A percentile compares a stretch with the other conserved stretches of the same genome.
phyloP scores from a whole-genome alignment of 257 asterid species.

The Linderniella brevidens region DNA sequence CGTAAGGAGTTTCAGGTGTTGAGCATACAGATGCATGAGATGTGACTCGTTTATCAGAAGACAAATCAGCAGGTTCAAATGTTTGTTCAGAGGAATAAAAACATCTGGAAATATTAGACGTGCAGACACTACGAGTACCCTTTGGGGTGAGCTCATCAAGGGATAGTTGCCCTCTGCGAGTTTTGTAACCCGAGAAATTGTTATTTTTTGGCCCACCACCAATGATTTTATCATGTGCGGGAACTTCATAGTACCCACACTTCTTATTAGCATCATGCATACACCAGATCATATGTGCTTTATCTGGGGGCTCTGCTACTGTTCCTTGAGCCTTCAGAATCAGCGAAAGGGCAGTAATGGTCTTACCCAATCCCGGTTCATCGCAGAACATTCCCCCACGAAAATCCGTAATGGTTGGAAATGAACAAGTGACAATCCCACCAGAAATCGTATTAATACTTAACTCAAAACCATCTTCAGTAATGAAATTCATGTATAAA shows the following conservation, averaged over 20 bases:
- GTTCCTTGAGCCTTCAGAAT: conserved; percentile 80
- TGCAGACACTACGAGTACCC: conserved; percentile 13
- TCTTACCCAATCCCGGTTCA: conserved; percentile 98
- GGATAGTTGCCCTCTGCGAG: conserved; percentile 55
- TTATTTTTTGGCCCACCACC: conserved; percentile 17
- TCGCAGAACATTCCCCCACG: conserved; percentile 98
- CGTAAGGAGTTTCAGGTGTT: conserved; percentile 15
- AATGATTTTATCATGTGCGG: conserved; percentile 19
- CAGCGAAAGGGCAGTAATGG: conserved; percentile 83
- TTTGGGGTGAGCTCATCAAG: conserved; percentile 42
- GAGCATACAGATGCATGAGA: conserved; percentile 19
- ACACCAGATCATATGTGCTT: conserved; percentile 64
- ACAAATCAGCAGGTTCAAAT: conserved; percentile 17
- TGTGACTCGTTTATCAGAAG: conserved; percentile 19
- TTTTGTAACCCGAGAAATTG: conserved; percentile 28
- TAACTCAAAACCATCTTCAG: conserved; percentile 60
- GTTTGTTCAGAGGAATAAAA: conserved; percentile 18
- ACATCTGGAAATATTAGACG: conserved; percentile 15
- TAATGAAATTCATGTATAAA: conserved; percentile 38
- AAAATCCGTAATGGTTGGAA: conserved; percentile 55
- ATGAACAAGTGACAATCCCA: conserved; percentile 36
- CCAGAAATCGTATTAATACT: conserved; percentile 63
- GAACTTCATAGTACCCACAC: conserved; percentile 79
- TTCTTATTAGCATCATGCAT: conserved; percentile 45
- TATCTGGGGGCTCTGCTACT: conserved; percentile 57